phyloP scores from a whole-genome alignment of 2,329 filamentous ascomycete species.

The Colletotrichum zoysiae region DNA sequence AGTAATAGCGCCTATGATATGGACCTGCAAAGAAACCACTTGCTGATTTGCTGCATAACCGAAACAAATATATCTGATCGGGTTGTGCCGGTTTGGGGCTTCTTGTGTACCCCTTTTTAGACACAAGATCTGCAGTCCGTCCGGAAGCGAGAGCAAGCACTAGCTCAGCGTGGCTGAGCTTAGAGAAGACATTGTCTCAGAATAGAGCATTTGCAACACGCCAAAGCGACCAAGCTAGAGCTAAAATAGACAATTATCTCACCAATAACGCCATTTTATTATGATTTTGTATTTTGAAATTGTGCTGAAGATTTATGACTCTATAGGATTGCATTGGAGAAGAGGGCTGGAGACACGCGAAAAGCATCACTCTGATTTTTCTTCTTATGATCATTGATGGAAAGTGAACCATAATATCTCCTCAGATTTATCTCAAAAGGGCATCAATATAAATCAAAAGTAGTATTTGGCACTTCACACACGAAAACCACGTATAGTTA shows the following conservation, averaged over 20 bases:
- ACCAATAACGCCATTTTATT: too few species aligned
- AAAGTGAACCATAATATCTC: too few species aligned
- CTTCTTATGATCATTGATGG: too few species aligned
- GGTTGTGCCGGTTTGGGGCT: rapidly evolving
- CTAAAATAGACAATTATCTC: too few species aligned
- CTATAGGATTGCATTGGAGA: too few species aligned
- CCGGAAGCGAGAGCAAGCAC: not conserved
- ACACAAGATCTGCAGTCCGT: not conserved
- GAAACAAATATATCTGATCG: not conserved
- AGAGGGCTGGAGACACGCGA: too few species aligned
- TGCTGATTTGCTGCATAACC: not conserved
- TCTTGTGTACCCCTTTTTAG: not conserved
- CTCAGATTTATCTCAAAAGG: rapidly evolving
- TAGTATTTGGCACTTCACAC: not conserved
- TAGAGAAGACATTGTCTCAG: too few species aligned
- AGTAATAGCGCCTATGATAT: not conserved
- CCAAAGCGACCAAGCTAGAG: not conserved
- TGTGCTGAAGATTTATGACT: too few species aligned
- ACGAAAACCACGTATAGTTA: not conserved
- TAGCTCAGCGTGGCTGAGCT: not conserved
- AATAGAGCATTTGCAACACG: not conserved
- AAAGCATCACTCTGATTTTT: too few species aligned
- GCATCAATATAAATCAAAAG: rapidly evolving
- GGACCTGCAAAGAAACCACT: not conserved
- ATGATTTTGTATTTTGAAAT: too few species aligned